Evolutionary conservation across 768 basidiomycete genomes (phyloP).

Genomic region (Lactarius trivialis): DNA sequence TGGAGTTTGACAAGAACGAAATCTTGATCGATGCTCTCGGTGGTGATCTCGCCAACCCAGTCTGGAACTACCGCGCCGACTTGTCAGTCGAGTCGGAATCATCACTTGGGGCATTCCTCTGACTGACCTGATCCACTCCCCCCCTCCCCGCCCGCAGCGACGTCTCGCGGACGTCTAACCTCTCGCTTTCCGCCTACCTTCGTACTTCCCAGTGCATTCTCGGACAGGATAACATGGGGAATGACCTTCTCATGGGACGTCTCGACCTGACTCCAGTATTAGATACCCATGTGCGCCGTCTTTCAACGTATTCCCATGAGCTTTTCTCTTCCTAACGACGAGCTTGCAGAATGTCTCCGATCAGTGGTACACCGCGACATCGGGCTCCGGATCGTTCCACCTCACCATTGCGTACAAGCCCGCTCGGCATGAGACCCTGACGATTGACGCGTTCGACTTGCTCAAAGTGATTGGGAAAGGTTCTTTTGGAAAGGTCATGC

Average conservation of each 20-base stretch:
- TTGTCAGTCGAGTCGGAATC: conserved; percentile 65
- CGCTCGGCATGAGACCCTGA: conserved; percentile 70
- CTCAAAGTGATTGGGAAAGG: conserved; percentile 98
- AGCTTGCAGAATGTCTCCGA: conserved; percentile 68
- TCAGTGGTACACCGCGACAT: conserved; percentile 82
- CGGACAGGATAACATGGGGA: conserved; percentile 92
- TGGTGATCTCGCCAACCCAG: conserved; percentile 82
- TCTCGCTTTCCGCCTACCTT: conserved; percentile 87
- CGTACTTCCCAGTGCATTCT: conserved; percentile 67
- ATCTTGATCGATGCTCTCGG: conserved; percentile 93
- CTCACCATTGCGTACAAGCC: conserved; percentile 94
- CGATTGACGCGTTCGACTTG: conserved; percentile 95
- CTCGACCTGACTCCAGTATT: conserved; percentile 82
- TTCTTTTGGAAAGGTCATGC: conserved; percentile 98
- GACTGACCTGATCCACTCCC: conserved; percentile 13
- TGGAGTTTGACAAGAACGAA: conserved; percentile 98
- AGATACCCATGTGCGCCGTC: conserved; percentile 58
- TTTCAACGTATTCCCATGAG: conserved; percentile 5
- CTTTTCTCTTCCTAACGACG: conserved; percentile 4
- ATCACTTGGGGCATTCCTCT: conserved; percentile 3
- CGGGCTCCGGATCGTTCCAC: conserved; percentile 87
- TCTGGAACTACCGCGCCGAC: conserved; percentile 94
- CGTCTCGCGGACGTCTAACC: conserved; percentile 88
- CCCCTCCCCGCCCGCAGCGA: conserved; percentile 51
- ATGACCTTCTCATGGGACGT: conserved; percentile 90